A percentile compares a stretch with the other conserved stretches of the same genome.
Conservation (phyloP, 306 rosid genomes). For the Glycine soja region DNA sequence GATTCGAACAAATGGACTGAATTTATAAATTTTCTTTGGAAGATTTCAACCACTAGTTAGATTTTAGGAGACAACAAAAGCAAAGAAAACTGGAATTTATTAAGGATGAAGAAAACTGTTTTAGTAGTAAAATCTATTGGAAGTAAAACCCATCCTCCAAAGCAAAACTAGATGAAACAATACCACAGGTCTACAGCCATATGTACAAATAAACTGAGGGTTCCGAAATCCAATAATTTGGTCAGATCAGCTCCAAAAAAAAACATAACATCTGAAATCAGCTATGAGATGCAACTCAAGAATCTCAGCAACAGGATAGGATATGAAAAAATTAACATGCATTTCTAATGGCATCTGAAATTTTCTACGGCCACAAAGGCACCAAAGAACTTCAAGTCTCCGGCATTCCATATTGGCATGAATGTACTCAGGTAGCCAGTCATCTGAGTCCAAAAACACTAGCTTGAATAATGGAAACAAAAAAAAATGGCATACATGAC, state of each 20-base stretch:
- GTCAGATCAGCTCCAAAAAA: conserved; percentile 1
- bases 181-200: not conserved
- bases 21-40: not conserved
- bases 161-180: conserved; percentile 35
- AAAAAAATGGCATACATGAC: conserved; percentile 22
- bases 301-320: not conserved
- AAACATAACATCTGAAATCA: conserved; percentile 34
- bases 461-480: conserved; percentile 10
- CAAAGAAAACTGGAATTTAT: too few relatives aligned
- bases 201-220: not conserved
- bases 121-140: too few relatives aligned
- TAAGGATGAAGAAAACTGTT: too few relatives aligned
- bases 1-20: not conserved
- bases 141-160: conserved; percentile 11
- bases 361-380: not conserved
- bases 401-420: not conserved
- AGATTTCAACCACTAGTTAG: not conserved
- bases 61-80: too few relatives aligned
- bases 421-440: conserved; percentile 18
- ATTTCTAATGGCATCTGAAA: not conserved
- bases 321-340: not conserved
- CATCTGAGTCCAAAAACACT: conserved; percentile 18
- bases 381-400: conserved; percentile 7
- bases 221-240: not conserved
- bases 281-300: conserved; percentile 22